Evolutionary conservation across 2,329 filamentous ascomycete genomes (phyloP), one percentile per base, ranked within the genome.

Genomic region (Lasiodiplodia sp.): DNA sequence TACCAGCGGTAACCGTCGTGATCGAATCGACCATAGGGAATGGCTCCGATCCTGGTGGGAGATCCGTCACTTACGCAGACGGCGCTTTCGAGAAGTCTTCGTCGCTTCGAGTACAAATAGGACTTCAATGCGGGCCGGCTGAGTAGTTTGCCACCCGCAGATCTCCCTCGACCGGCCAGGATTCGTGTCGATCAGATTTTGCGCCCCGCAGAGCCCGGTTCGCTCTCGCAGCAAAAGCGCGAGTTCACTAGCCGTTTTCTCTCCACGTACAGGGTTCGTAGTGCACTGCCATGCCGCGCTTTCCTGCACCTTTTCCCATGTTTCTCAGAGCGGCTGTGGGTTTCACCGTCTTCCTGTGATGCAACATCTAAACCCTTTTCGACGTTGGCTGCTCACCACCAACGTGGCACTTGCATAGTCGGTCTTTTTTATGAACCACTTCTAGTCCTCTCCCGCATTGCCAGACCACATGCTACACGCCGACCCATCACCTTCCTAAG

Each of bases 121-220:
- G 58, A 51, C 44, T 63, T 63, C 58, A n/a, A 31, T 63, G 58
- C 58, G 58, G 25, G 44, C 21, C 58, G 40, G 44, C 28, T 63
- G 23, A 23, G 25, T 11, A 63, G 12, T 44, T 51, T 44, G n/a
- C 40, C 40, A 44, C 34, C 40, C 8, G 44, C 58, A 23, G 25
- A 63, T 63, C 58, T 10, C 10, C 6, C 14, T 16, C n/a, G 25
- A 12, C 25, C 10, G 8, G 16, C 8, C 58, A 18, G 47, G 16
- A 51, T 51, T 37, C 18, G 16, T 14, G 58, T 21, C 44, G 44
- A 63, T 63, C 44, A 23, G 51, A 63, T 23, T 40, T 51, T 63
- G 51, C 28, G 11, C 18, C 38, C 37, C 56, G 21, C 14, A 11
- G 57, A 23, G 38, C 37, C 23, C 7, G 21, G 16, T 28, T 25